A percentile compares a stretch with the other conserved stretches of the same genome.
phyloP scores from a whole-genome alignment of 140 eudicot species.

The Ambrosia hybrid region DNA sequence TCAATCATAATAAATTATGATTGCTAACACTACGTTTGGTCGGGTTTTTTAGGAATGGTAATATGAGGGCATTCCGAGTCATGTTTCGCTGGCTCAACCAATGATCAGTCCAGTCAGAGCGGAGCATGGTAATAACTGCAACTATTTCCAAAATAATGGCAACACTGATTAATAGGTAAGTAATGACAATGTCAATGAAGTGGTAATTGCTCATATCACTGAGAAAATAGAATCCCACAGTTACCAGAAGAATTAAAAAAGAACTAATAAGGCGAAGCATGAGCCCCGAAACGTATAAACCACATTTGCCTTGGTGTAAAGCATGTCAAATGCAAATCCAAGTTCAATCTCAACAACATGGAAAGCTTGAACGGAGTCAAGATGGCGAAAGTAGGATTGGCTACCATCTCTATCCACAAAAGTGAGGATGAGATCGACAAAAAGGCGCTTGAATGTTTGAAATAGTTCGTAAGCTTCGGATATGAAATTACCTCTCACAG shows the following conservation, averaged over 20 bases:
- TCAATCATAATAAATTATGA: no score
- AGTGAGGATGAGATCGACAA: slow-evolving; percentile 60
- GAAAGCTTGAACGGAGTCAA: slow-evolving; percentile 34
- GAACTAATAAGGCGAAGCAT: slow-evolving; percentile 25
- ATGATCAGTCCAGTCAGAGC: slow-evolving; percentile 36
- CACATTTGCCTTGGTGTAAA: slow-evolving; percentile 50
- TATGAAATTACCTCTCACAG: slow-evolving; percentile 27
- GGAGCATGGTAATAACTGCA: slow-evolving; percentile 28
- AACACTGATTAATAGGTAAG: slow-evolving; percentile 17
- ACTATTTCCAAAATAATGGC: slow-evolving; percentile 22
- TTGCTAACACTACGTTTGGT: no score
- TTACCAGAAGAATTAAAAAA: slow-evolving; percentile 16
- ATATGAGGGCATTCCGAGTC: slow-evolving; percentile 16
- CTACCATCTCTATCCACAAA: slow-evolving; percentile 52
- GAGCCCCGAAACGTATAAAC: slow-evolving; percentile 35
- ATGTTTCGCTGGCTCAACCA: slow-evolving; percentile 34
- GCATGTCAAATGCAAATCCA: slow-evolving; percentile 52
- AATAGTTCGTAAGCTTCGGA: slow-evolving; percentile 29
- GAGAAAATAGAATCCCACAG: slow-evolving; percentile 5
- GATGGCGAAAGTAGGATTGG: slow-evolving; percentile 31
- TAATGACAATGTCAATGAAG: slow-evolving; percentile 23
- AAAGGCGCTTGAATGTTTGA: slow-evolving; percentile 51
- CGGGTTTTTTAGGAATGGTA: slow-evolving; percentile 17
- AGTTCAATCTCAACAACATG: slow-evolving; percentile 51
- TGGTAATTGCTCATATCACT: slow-evolving; percentile 20